These are phyloP conservation scores for Xylaria telfairii DNA, from an alignment of 495 filamentous ascomycete species.

Conservation along the genomic window DNA sequence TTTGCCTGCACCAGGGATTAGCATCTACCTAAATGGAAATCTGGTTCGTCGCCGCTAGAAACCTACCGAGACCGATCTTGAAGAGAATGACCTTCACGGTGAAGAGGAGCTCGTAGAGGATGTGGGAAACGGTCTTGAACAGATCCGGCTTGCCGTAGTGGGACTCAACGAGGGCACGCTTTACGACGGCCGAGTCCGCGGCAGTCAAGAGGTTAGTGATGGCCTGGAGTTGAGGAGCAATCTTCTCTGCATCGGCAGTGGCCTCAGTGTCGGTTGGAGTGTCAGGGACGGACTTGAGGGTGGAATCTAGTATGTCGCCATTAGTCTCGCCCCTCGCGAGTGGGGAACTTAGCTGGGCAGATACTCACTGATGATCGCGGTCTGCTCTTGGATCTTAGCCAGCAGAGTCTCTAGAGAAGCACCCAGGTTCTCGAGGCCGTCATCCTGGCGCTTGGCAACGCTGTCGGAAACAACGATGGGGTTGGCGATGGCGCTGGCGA, in stretches of 20 bases:
- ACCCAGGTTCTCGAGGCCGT: constrained; percentile 26
- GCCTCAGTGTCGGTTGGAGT: constrained; percentile 34
- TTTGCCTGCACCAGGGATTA: constrained; percentile 31
- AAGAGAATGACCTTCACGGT: constrained; percentile 46
- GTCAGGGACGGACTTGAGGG: constrained; percentile 36
- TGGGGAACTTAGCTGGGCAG: neutral
- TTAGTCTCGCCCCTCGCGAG: neutral
- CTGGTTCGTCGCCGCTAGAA: neutral
- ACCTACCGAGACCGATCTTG: constrained; percentile 49
- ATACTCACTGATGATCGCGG: constrained; percentile 45
- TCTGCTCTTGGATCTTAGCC: constrained; percentile 40
- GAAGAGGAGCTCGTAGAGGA: constrained; percentile 41
- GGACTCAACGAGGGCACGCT: constrained; percentile 38
- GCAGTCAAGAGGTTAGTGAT: constrained; percentile 41
- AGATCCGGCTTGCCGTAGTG: constrained; percentile 41
- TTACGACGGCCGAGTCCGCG: constrained; percentile 32
- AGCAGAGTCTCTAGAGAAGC: constrained; percentile 38
- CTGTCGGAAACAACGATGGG: constrained; percentile 33
- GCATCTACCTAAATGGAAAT: neutral
- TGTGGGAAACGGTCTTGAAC: constrained; percentile 41
- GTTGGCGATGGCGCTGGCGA: constrained; percentile 43
- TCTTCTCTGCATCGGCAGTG: constrained; percentile 33
- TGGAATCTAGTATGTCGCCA: constrained; percentile 29
- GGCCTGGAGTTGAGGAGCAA: constrained; percentile 43
- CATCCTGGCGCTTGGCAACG: constrained; percentile 41